Conservation (phyloP, 768 basidiomycete genomes). For the Mycena chlorophos region DNA sequence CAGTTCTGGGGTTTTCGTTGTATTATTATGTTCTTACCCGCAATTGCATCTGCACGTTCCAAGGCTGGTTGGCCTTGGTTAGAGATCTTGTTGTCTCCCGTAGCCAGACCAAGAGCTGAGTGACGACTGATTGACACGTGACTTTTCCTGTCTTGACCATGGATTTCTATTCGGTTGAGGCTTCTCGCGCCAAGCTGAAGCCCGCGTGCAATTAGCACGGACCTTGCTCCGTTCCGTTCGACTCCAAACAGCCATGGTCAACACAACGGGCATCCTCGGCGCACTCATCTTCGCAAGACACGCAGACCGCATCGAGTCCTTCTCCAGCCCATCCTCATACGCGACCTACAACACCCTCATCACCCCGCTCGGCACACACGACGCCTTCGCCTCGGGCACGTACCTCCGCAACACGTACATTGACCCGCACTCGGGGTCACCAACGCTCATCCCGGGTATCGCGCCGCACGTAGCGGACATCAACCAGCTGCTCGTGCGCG, state of each 20-base stretch:
- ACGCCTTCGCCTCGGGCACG: conserved; percentile 29
- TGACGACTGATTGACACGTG: too few relatives aligned
- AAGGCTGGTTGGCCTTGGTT: too few relatives aligned
- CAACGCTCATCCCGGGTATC: conserved; percentile 41
- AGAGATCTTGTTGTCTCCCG: too few relatives aligned
- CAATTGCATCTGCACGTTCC: too few relatives aligned
- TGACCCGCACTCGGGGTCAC: conserved; percentile 38
- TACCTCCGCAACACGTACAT: conserved; percentile 43
- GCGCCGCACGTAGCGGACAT: conserved; percentile 33
- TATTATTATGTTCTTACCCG: neutral
- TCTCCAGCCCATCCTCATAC: conserved; percentile 17
- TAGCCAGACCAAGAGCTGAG: too few relatives aligned
- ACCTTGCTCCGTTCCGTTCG: too few relatives aligned
- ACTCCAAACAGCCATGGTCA: too few relatives aligned
- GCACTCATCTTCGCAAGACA: conserved; percentile 19
- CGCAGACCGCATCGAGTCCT: conserved; percentile 19
- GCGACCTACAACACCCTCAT: conserved; percentile 20
- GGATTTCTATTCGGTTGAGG: too few relatives aligned
- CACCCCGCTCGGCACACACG: conserved; percentile 18
- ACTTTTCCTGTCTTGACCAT: too few relatives aligned
- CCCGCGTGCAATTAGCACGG: too few relatives aligned
- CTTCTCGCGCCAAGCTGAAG: too few relatives aligned
- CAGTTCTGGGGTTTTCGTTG: neutral
- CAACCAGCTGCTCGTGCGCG: conserved; percentile 43
- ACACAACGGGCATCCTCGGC: conserved; percentile 13